Percentiles rank a stretch among this genome's conserved stretches.
phyloP scores from a whole-genome alignment of 2,329 filamentous ascomycete species.

The Fusarium sp. region DNA sequence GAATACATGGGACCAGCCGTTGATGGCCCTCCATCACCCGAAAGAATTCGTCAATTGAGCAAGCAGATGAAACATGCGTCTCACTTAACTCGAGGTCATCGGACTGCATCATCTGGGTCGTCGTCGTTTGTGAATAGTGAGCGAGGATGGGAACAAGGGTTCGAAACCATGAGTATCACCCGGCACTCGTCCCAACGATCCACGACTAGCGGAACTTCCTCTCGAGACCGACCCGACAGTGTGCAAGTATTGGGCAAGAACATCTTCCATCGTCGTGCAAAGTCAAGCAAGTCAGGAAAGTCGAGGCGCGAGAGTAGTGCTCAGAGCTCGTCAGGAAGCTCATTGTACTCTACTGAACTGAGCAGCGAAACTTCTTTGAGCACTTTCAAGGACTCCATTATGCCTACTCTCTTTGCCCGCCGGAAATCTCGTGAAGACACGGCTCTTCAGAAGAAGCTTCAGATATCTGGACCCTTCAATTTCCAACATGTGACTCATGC shows the following conservation, averaged over 20 bases:
- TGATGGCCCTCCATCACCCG: constrained; percentile 72
- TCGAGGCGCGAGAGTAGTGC: constrained; percentile 63
- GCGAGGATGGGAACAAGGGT: constrained; percentile 63
- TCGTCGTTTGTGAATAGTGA: constrained; percentile 64
- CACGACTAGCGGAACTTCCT: constrained; percentile 64
- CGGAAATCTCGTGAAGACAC: constrained; percentile 59
- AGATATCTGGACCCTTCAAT: constrained; percentile 75
- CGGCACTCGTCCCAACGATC: constrained; percentile 70
- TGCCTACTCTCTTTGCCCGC: constrained; percentile 66
- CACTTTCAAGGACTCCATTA: constrained; percentile 59
- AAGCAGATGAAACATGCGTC: constrained; percentile 70
- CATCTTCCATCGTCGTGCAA: constrained; percentile 68
- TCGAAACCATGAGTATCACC: constrained; percentile 64
- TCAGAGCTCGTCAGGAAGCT: constrained; percentile 62
- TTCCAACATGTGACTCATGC: constrained; percentile 75
- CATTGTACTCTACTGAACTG: constrained; percentile 62
- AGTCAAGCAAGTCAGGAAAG: constrained; percentile 58
- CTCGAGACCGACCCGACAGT: constrained; percentile 69
- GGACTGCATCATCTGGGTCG: constrained; percentile 66
- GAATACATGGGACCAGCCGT: constrained; percentile 69
- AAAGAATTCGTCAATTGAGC: constrained; percentile 69
- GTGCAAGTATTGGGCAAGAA: constrained; percentile 70
- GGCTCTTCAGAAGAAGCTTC: constrained; percentile 56
- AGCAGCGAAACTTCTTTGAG: constrained; percentile 52
- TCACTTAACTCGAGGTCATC: constrained; percentile 54